A percentile compares a stretch with the other conserved stretches of the same genome.
phyloP scores from a whole-genome alignment of 129 eudicot species.

The Saposhnikovia divaricata region DNA sequence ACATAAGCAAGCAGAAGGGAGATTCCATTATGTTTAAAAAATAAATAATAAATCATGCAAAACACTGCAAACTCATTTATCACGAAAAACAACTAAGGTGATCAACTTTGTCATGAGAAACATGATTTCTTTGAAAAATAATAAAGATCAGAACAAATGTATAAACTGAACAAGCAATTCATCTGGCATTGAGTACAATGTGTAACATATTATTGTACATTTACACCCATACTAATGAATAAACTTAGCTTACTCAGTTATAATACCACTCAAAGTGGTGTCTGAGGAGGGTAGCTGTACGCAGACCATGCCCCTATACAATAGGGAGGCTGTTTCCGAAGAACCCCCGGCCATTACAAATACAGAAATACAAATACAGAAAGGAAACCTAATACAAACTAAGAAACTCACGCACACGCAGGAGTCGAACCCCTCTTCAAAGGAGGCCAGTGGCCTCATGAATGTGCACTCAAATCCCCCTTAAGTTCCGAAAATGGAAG shows the following conservation, averaged over 20 bases:
- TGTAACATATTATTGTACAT: neutral
- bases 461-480: neutral
- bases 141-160: neutral
- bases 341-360: no score
- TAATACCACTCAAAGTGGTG: no score
- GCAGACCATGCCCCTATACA: no score
- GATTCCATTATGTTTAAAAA: neutral
- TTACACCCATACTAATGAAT: neutral
- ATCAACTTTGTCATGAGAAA: neutral
- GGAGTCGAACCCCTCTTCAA: no score
- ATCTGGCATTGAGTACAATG: neutral
- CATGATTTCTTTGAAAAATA: neutral
- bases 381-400: no score
- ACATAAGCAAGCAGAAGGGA: neutral
- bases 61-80: constrained; percentile 6
- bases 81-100: neutral
- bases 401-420: no score
- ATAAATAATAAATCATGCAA: neutral
- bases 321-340: no score
- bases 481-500: neutral
- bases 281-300: no score
- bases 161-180: neutral
- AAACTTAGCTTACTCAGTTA: no score
- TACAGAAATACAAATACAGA: no score
- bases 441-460: no score